A percentile compares a stretch with the other conserved stretches of the same genome.
phyloP scores from a whole-genome alignment of 2,329 filamentous ascomycete species.

The Mycocentrospora acerina region DNA sequence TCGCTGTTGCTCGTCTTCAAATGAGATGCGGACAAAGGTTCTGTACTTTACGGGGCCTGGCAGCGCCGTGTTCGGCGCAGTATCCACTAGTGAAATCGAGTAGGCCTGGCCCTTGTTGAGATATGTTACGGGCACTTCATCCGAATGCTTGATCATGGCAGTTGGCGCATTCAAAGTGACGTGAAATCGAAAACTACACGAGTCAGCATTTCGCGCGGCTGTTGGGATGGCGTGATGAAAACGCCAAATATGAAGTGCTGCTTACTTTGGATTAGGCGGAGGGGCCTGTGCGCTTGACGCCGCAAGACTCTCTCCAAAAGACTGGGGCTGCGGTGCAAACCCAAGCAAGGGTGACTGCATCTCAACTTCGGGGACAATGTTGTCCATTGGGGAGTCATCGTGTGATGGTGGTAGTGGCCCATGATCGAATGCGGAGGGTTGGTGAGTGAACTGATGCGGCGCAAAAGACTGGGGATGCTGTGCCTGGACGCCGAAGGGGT shows the following conservation, averaged over 20 bases:
- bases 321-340: slow-evolving; percentile 55
- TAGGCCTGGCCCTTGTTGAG: slow-evolving; percentile 98
- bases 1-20: slow-evolving; percentile 93
- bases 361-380: slow-evolving; percentile 55
- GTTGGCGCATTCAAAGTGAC: slow-evolving; percentile 90
- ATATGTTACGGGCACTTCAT: slow-evolving; percentile 96
- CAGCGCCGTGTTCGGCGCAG: slow-evolving; percentile 58
- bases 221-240: neutral
- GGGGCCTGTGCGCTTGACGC: slow-evolving; percentile 37
- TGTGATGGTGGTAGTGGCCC: slow-evolving; percentile 63
- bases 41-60: slow-evolving; percentile 71
- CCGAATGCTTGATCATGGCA: slow-evolving; percentile 86
- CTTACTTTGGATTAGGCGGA: slow-evolving; percentile 51
- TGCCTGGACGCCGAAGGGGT: slow-evolving; percentile 65
- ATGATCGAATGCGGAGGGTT: slow-evolving; percentile 73
- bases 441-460: slow-evolving; percentile 77
- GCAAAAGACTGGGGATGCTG: slow-evolving; percentile 61
- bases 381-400: slow-evolving; percentile 67
- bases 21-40: slow-evolving; percentile 92
- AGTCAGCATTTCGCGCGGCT: slow-evolving; percentile 21
- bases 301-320: slow-evolving; percentile 51
- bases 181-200: slow-evolving; percentile 75
- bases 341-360: slow-evolving; percentile 64
- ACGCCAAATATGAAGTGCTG: slow-evolving; percentile 8
- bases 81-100: slow-evolving; percentile 81